phyloP scores from a whole-genome alignment of 768 basidiomycete species.

The Gautieria morchelliformis region DNA sequence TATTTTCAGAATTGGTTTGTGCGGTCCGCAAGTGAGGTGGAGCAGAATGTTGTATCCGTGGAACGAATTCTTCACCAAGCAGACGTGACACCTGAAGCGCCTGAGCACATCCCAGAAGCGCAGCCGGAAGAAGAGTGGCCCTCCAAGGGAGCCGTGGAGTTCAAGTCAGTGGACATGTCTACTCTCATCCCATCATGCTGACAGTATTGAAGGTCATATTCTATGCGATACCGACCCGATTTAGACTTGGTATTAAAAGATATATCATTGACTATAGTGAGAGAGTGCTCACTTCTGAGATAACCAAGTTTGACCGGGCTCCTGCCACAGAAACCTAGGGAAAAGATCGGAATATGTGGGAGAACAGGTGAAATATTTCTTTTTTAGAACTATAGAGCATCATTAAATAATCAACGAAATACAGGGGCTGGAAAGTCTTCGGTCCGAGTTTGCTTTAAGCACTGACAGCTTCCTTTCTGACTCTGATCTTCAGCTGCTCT shows the following conservation, averaged over 20 bases:
- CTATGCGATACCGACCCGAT: slow-evolving; percentile 69
- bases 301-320: neutral
- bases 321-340: slow-evolving; percentile 50
- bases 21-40: slow-evolving; percentile 76
- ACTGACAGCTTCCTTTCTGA: slow-evolving; percentile 1
- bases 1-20: slow-evolving; percentile 66
- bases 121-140: slow-evolving; percentile 64
- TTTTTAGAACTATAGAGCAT: slow-evolving; percentile 14
- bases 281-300: slow-evolving; percentile 10
- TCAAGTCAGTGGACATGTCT: slow-evolving; percentile 38
- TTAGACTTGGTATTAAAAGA: slow-evolving; percentile 74
- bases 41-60: slow-evolving; percentile 84
- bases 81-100: slow-evolving; percentile 63
- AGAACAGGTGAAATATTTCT: slow-evolving; percentile 50
- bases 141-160: slow-evolving; percentile 58
- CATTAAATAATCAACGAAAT: neutral
- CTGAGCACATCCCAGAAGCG: slow-evolving; percentile 51
- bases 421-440: slow-evolving; percentile 63
- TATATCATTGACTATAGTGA: slow-evolving; percentile 60
- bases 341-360: slow-evolving; percentile 87
- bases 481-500: slow-evolving; percentile 34
- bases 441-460: slow-evolving; percentile 27
- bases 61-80: slow-evolving; percentile 83
- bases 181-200: neutral
- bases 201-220: slow-evolving; percentile 43